Percentiles rank a stretch among this genome's conserved stretches.
Conservation (phyloP, 2,329 filamentous ascomycete species). For the Tolypocladium ophioglossoides region DNA sequence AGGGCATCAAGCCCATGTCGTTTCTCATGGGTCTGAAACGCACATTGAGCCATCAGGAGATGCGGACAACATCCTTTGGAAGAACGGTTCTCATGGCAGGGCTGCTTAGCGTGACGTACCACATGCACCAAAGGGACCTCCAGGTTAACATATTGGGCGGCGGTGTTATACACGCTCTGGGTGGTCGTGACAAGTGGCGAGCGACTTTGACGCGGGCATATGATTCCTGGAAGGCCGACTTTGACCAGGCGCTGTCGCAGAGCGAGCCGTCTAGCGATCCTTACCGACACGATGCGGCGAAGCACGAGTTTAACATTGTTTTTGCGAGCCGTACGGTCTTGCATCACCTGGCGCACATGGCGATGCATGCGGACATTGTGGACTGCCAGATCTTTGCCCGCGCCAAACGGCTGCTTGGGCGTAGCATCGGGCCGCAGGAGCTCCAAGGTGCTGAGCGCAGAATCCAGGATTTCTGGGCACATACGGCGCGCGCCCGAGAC, state of each 20-base stretch:
- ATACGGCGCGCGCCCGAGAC: conserved; percentile 76
- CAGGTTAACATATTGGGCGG: conserved; percentile 76
- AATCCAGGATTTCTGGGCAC: conserved; percentile 85
- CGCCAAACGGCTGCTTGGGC: conserved; percentile 72
- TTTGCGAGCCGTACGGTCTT: conserved; percentile 84
- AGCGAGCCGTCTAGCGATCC: conserved; percentile 41
- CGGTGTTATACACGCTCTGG: conserved; percentile 65
- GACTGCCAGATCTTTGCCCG: conserved; percentile 94
- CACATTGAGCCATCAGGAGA: conserved; percentile 74
- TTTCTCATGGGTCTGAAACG: conserved; percentile 88
- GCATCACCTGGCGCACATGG: conserved; percentile 93
- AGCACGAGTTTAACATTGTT: conserved; percentile 53
- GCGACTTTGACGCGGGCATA: conserved; percentile 77
- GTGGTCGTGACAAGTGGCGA: conserved; percentile 86
- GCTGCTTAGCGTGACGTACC: conserved; percentile 86
- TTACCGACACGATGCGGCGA: conserved; percentile 42
- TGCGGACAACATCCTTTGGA: conserved; percentile 88
- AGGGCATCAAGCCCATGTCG: conserved; percentile 72
- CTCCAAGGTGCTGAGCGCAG: conserved; percentile 68
- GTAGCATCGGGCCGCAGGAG: conserved; percentile 74
- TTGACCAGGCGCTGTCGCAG: conserved; percentile 68
- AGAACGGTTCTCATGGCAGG: conserved; percentile 91
- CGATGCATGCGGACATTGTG: conserved; percentile 94
- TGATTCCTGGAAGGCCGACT: conserved; percentile 88
- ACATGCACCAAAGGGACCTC: conserved; percentile 92